Base-by-base conservation (phyloP, 257 asterid species). In the Perilla frutescens region DNA sequence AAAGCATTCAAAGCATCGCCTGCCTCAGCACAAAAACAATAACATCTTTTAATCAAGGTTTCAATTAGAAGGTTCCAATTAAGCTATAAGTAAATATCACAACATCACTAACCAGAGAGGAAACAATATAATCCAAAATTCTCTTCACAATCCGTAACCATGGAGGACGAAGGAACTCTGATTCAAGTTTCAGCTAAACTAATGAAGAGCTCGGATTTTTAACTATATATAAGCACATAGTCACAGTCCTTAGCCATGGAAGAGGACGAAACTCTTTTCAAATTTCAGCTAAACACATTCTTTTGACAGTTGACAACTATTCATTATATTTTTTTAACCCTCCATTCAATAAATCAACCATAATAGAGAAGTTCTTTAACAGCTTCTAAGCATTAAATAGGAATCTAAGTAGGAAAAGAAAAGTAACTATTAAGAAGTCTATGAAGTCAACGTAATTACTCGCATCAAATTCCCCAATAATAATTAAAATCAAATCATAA, bases 1-100 rank as follows among this genome's bases (percentile, higher is more conserved):
- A 88, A 78, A 1, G 93, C 84, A 83, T 78, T 85, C 98, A 95
- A 84, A n/a, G 99, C 99, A 84, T 95, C 99, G 43, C 99, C 99
- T 95, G 89, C 72, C 73, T 53, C 65, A 3, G 71, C 79, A 83
- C 26, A 65, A 76, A 68, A 51, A 31, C 13, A 62, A 8, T 3
- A 71, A 55, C 36, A 50, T 5, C 74, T 66, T 58, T 66, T 31
- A 75, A 20, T 48, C 45, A 57, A 8, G 4, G 14, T 26, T 56
- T 49, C 11, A 3, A 11, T 44, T 20, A 26, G 62, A 43, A 36
- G 13, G 50, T 11, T 63, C 26, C 47, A 56, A 44, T 49, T 50
- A 50, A 41, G 57, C 49, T 63, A 31, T 10, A 62, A 71, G 2
- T 39, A 7, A 62, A 62, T 62, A 75, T 20, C 34, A 74, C 36